These are phyloP conservation scores for Saccharomycopsis amapae DNA, from an alignment of 805 yeast genomes.

Conservation along the genomic window DNA sequence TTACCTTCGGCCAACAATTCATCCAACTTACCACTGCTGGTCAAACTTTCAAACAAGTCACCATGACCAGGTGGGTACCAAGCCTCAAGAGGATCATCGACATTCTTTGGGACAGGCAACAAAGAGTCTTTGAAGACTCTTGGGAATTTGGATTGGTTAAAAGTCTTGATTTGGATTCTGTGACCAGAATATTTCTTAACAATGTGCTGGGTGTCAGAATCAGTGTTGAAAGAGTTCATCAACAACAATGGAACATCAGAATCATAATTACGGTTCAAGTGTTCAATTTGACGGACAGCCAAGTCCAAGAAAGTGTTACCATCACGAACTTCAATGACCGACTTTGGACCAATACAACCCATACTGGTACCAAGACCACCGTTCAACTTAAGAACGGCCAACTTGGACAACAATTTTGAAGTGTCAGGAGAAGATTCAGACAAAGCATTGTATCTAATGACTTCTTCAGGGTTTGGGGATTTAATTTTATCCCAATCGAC, in stretches of 20 bases:
- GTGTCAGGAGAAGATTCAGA: conserved; percentile 31
- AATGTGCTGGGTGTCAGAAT: conserved; percentile 88
- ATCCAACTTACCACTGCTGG: conserved; percentile 87
- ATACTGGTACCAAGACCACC: conserved; percentile 99
- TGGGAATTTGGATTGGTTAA: conserved; percentile 97
- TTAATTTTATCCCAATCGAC: conserved; percentile 94
- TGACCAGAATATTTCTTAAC: conserved; percentile 96
- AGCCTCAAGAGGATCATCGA: conserved; percentile 62
- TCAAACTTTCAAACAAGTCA: conserved; percentile 86
- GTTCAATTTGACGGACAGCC: conserved; percentile 94
- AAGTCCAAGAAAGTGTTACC: conserved; percentile 96
- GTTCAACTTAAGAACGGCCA: conserved; percentile 92
- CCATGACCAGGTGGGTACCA: conserved; percentile 99
- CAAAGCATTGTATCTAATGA: conserved; percentile 64
- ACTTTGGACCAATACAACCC: conserved; percentile 99
- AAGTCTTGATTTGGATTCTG: conserved; percentile 88
- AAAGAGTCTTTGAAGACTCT: conserved; percentile 93
- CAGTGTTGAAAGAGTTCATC: conserved; percentile 98
- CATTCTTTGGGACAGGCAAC: conserved; percentile 82
- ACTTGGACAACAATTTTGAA: conserved; percentile 55
- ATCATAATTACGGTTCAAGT: conserved; percentile 81
- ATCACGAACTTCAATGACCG: conserved; percentile 96
- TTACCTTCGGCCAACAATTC: conserved; percentile 85
- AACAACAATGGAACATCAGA: conserved; percentile 92
- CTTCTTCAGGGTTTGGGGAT: conserved; percentile 86